Percentiles rank a stretch among this genome's conserved stretches.
These are phyloP conservation scores for Geranium rotundifolium DNA, from an alignment of 345 rosid genomes.

Conservation along the genomic window DNA sequence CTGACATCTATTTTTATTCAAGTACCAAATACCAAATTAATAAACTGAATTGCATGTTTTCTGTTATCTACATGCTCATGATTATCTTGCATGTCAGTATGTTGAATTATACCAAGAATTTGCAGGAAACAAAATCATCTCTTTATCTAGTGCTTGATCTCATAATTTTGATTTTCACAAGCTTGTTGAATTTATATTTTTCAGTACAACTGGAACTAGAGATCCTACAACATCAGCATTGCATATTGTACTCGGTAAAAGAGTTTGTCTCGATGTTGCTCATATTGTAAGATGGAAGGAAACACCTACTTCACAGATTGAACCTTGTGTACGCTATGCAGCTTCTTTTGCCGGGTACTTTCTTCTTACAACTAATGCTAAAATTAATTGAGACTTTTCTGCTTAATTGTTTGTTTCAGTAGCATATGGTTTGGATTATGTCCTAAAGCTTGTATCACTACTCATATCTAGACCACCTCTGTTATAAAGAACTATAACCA, in stretches of 20 bases:
- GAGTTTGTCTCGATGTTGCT: slow-evolving; percentile 66
- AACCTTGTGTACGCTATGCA: slow-evolving; percentile 80
- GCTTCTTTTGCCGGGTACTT: slow-evolving; percentile 97
- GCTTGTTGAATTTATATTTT: slow-evolving; percentile 8
- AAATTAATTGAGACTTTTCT: background rate
- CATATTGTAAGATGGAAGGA: slow-evolving; percentile 95
- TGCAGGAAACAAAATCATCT: no score
- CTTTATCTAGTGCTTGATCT: background rate
- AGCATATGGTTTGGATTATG: no score
- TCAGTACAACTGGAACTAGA: slow-evolving; percentile 90
- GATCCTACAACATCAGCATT: slow-evolving; percentile 88
- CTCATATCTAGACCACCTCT: no score
- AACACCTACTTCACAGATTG: slow-evolving; percentile 40
- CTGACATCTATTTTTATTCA: background rate
- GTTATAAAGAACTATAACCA: no score
- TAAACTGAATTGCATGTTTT: background rate
- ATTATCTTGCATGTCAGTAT: no score
- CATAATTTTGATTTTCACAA: no score
- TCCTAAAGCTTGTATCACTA: no score
- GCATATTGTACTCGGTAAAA: slow-evolving; percentile 79
- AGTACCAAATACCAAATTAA: background rate
- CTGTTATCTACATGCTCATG: background rate
- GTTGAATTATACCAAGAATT: no score
- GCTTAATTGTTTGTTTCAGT: no score
- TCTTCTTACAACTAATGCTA: slow-evolving; percentile 14